Percentiles rank a stretch among this genome's conserved stretches.
Evolutionary conservation across 2,329 filamentous ascomycete species (phyloP).

Genomic region (Ophiostoma tasmaniense): DNA sequence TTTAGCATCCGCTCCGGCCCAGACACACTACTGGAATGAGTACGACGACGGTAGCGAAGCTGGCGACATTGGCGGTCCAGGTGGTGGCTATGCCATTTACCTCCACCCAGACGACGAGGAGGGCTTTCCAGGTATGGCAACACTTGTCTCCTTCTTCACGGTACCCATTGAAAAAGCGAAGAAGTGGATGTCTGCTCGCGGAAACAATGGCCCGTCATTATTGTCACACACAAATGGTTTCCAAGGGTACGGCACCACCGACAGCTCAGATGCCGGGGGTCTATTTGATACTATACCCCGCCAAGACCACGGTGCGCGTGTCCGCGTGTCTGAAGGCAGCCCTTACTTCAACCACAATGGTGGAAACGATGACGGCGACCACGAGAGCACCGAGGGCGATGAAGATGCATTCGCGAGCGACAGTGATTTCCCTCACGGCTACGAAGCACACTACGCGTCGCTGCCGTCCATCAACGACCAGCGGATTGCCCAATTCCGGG

Average conservation of each 20-base stretch:
- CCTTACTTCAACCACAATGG: neutral
- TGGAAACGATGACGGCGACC: slow-evolving; percentile 19
- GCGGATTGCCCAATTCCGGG: slow-evolving; percentile 41
- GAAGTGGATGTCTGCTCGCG: slow-evolving; percentile 36
- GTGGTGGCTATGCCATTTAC: slow-evolving; percentile 62
- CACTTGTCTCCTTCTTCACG: slow-evolving; percentile 45
- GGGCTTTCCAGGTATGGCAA: slow-evolving; percentile 55
- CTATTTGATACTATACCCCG: slow-evolving; percentile 1
- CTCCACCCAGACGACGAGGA: slow-evolving; percentile 58
- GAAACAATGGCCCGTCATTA: slow-evolving; percentile 18
- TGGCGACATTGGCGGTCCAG: slow-evolving; percentile 44
- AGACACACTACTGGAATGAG: slow-evolving; percentile 68
- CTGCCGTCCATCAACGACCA: slow-evolving; percentile 46
- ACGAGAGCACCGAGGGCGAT: slow-evolving; percentile 37
- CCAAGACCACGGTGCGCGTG: neutral
- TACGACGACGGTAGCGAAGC: slow-evolving; percentile 73
- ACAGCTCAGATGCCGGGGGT: neutral
- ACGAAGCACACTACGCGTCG: slow-evolving; percentile 45
- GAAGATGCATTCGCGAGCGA: slow-evolving; percentile 30
- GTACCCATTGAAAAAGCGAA: slow-evolving; percentile 44
- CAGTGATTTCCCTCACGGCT: slow-evolving; percentile 42
- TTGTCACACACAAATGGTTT: slow-evolving; percentile 22
- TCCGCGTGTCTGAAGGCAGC: neutral
- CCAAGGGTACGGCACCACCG: slow-evolving; percentile 18
- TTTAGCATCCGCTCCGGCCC: slow-evolving; percentile 19